Conservation (phyloP, 768 basidiomycete species). For the Hemileccinum rubropunctum region DNA sequence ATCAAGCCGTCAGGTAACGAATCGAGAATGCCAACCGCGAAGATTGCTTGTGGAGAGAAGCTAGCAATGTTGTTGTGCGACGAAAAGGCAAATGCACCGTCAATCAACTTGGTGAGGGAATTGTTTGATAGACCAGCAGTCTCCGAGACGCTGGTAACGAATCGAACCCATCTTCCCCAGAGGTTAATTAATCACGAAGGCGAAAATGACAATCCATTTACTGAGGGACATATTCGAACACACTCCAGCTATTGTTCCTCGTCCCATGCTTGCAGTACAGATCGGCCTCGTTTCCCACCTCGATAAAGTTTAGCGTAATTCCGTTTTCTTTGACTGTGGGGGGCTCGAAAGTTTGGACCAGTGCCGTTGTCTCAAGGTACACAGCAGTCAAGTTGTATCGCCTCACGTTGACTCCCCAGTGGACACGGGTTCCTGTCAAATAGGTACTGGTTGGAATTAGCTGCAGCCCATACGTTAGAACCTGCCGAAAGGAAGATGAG, state of each 20-base stretch:
- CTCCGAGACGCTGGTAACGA: conserved; percentile 48
- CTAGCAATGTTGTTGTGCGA: conserved; percentile 40
- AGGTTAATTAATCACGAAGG: neutral
- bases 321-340: conserved; percentile 36
- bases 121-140: conserved; percentile 37
- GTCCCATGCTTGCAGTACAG: conserved; percentile 47
- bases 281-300: conserved; percentile 64
- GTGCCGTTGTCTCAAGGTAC: conserved; percentile 45
- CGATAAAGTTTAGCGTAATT: conserved; percentile 54
- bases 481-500: conserved; percentile 50
- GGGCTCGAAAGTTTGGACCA: conserved; percentile 48
- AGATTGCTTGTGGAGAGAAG: conserved; percentile 63
- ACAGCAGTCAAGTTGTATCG: conserved; percentile 48
- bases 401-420: conserved; percentile 69
- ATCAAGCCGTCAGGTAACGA: conserved; percentile 49
- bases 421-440: conserved; percentile 54
- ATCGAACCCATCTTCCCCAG: conserved; percentile 47
- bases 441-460: neutral
- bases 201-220: conserved; percentile 26
- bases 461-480: neutral
- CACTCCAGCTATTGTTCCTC: conserved; percentile 38
- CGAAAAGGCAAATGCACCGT: conserved; percentile 48
- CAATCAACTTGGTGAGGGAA: conserved; percentile 46
- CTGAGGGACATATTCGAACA: conserved; percentile 48
- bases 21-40: conserved; percentile 48